phyloP scores from a whole-genome alignment of 768 basidiomycete species.

The Exidia glandulosa region DNA sequence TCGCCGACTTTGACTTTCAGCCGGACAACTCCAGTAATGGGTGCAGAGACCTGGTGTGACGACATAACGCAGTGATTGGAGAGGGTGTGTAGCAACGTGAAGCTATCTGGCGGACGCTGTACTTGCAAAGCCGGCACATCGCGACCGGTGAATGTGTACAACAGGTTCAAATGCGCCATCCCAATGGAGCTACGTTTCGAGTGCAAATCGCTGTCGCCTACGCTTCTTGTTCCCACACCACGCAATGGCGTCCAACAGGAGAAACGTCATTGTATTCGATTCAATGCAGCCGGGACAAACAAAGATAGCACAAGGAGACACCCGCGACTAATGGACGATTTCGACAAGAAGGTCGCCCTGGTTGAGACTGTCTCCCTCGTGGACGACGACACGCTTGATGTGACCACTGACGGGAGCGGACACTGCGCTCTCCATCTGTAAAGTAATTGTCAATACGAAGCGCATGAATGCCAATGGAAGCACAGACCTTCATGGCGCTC shows the following conservation, averaged over 20 bases:
- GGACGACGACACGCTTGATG: constrained; percentile 85
- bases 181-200: too few relatives aligned
- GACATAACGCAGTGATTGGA: background rate
- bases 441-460: constrained; percentile 13
- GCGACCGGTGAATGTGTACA: too few relatives aligned
- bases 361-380: constrained; percentile 90
- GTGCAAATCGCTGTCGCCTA: background rate
- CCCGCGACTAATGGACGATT: constrained; percentile 49
- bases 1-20: constrained; percentile 3
- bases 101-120: background rate
- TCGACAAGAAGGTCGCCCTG: constrained; percentile 88
- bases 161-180: too few relatives aligned
- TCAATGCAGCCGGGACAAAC: background rate
- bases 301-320: background rate
- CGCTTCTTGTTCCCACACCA: background rate
- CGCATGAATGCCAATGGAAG: background rate
- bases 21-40: constrained; percentile 4
- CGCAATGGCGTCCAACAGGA: too few relatives aligned
- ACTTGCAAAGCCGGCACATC: too few relatives aligned
- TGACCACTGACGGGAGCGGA: constrained; percentile 95
- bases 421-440: constrained; percentile 93
- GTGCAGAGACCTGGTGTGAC: constrained; percentile 9
- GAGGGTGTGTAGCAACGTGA: background rate
- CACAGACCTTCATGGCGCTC: constrained; percentile 89
- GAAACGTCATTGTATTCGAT: background rate